Percentiles rank a stretch among this genome's conserved stretches.
phyloP scores from a whole-genome alignment of 192 early-diverging fungal genomes.

The Mortierella antarctica region DNA sequence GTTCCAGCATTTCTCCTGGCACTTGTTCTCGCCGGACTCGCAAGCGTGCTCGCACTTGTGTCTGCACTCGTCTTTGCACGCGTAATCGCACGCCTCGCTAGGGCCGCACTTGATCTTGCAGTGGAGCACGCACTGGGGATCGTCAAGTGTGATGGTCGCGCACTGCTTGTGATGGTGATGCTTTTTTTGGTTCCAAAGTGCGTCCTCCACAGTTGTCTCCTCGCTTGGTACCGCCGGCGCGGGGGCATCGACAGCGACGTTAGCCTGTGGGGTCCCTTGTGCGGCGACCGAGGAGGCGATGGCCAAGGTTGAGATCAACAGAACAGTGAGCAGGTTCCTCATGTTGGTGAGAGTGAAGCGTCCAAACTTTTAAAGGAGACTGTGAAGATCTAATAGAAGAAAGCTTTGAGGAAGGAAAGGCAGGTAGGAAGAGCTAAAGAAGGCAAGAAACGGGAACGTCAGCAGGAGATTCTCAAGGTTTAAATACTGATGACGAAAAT shows the following conservation, averaged over 20 bases:
- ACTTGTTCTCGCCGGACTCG: neutral
- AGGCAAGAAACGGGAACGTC: neutral
- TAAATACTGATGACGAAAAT: neutral
- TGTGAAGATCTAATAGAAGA: neutral
- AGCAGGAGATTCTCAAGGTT: neutral
- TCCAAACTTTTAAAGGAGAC: neutral
- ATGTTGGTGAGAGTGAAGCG: neutral
- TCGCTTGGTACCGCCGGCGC: neutral
- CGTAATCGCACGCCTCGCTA: too few species aligned
- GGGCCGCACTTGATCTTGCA: too few species aligned
- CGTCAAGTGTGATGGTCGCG: neutral
- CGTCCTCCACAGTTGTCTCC: neutral
- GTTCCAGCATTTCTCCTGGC: neutral
- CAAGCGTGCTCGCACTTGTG: too few species aligned
- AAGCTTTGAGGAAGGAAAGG: neutral
- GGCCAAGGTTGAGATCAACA: conserved; percentile 5
- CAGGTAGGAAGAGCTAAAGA: neutral
- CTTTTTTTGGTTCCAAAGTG: neutral
- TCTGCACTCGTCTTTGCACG: too few species aligned
- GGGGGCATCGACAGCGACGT: neutral
- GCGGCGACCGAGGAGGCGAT: conserved; percentile 1
- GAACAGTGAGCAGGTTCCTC: conserved; percentile 4
- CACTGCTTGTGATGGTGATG: conserved; percentile 3
- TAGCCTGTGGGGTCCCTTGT: neutral
- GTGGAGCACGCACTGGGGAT: neutral